Evolutionary conservation across 108 stramenopile species (phyloP).

Genomic region (Pseudonitzschia pungens): DNA sequence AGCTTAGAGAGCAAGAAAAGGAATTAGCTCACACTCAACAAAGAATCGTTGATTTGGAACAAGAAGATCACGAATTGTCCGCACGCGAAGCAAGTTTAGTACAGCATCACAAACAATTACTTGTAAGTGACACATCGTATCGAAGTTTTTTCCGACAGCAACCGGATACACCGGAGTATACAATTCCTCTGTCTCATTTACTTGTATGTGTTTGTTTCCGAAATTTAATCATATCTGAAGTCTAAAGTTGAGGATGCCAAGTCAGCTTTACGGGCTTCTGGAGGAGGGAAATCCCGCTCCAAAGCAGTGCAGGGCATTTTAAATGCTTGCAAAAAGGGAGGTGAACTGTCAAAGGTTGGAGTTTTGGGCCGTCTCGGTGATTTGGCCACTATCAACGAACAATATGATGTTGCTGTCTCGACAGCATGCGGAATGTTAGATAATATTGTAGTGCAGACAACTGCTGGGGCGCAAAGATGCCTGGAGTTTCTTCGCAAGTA

Average conservation of each 20-base stretch:
- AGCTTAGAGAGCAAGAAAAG: slow-evolving; percentile 45
- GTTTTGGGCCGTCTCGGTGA: slow-evolving; percentile 96
- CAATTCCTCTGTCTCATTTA: neutral
- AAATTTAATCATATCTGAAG: slow-evolving; percentile 29
- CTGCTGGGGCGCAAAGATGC: slow-evolving; percentile 90
- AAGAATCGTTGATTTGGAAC: slow-evolving; percentile 47
- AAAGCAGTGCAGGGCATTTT: slow-evolving; percentile 80
- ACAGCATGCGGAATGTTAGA: slow-evolving; percentile 94
- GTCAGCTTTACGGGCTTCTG: slow-evolving; percentile 59
- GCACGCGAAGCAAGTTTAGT: slow-evolving; percentile 50
- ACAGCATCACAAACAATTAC: slow-evolving; percentile 48
- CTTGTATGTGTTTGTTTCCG: neutral
- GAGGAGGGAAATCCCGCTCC: slow-evolving; percentile 48
- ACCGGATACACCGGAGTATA: neutral
- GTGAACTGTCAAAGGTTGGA: slow-evolving; percentile 80
- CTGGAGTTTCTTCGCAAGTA: slow-evolving; percentile 89
- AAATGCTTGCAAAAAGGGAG: slow-evolving; percentile 79
- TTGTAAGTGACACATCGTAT: slow-evolving; percentile 50
- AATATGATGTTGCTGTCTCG: slow-evolving; percentile 97
- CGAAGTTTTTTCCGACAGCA: neutral
- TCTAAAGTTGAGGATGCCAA: slow-evolving; percentile 74
- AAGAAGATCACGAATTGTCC: slow-evolving; percentile 54
- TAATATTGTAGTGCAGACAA: slow-evolving; percentile 96
- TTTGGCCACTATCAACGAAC: slow-evolving; percentile 83
- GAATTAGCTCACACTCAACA: slow-evolving; percentile 51